phyloP scores from a whole-genome alignment of 129 eudicot genomes.

The Erigeron canadensis region DNA sequence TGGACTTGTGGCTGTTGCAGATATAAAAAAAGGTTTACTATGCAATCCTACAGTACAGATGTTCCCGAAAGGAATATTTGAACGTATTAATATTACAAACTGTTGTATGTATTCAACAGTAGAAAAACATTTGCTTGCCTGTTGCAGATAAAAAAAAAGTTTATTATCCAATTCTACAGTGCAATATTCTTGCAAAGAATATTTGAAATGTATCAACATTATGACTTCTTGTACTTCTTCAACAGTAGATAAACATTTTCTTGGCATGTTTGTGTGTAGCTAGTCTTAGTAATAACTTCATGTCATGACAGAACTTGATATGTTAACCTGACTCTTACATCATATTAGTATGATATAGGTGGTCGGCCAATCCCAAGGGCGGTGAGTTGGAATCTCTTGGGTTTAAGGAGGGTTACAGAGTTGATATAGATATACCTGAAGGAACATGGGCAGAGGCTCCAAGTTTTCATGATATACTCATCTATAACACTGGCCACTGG shows the following conservation, averaged over 20 bases:
- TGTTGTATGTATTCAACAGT: neutral
- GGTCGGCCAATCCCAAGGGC: constrained; percentile 65
- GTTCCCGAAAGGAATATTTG: neutral
- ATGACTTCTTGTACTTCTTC: neutral
- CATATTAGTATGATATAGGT: constrained; percentile 40
- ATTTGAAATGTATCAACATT: neutral
- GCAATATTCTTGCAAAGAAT: neutral
- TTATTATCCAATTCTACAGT: neutral
- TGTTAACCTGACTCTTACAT: constrained; percentile 11
- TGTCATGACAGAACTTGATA: constrained; percentile 5
- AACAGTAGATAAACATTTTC: neutral
- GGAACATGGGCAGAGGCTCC: constrained; percentile 91
- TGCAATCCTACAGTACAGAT: constrained; percentile 1
- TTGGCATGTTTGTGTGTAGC: neutral
- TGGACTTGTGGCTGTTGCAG: constrained; percentile 12
- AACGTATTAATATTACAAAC: neutral
- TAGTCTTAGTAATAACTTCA: neutral
- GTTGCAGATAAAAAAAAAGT: neutral
- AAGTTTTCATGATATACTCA: constrained; percentile 74
- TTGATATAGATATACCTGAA: constrained; percentile 93
- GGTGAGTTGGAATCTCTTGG: constrained; percentile 91
- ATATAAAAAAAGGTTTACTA: neutral
- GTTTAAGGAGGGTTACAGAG: constrained; percentile 87
- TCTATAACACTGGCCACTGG: constrained; percentile 98
- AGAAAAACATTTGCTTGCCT: neutral